Percentiles rank a stretch among this genome's conserved stretches.
These are phyloP conservation scores for Cryptococcus sp. DNA, from an alignment of 1,284 basidiomycete species.

Conservation along the genomic window DNA sequence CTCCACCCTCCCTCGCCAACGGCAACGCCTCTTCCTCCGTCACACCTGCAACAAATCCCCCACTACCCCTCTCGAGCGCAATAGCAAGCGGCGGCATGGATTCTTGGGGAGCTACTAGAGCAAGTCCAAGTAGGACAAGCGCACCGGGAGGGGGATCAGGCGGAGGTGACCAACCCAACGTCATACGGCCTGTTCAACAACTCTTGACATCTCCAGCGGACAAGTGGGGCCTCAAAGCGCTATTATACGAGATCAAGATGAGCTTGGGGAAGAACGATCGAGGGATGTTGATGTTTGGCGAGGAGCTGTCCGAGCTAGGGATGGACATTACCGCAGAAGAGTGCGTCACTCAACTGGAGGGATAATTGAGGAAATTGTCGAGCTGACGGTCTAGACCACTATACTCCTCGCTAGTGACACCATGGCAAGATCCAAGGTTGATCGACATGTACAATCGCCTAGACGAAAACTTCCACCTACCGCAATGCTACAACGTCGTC, in stretches of 20 bases:
- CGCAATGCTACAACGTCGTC: slow-evolving; percentile 89
- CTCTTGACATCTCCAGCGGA: slow-evolving; percentile 90
- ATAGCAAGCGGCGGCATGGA: slow-evolving; percentile 26
- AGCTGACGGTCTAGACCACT: slow-evolving; percentile 57
- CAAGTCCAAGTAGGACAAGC: slow-evolving; percentile 22
- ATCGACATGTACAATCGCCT: slow-evolving; percentile 32
- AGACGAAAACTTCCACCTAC: slow-evolving; percentile 65
- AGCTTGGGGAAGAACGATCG: slow-evolving; percentile 76
- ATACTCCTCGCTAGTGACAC: slow-evolving; percentile 91
- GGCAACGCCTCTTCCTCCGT: slow-evolving; percentile 26
- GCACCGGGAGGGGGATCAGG: slow-evolving; percentile 38
- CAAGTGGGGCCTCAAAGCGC: slow-evolving; percentile 84
- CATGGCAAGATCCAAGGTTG: slow-evolving; percentile 85
- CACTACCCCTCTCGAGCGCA: slow-evolving; percentile 18
- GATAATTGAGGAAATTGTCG: neutral
- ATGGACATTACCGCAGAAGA: slow-evolving; percentile 80
- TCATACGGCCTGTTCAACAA: slow-evolving; percentile 90
- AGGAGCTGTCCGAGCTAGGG: slow-evolving; percentile 87
- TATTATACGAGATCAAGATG: slow-evolving; percentile 81
- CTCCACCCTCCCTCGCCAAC: slow-evolving; percentile 22
- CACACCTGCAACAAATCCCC: slow-evolving; percentile 31
- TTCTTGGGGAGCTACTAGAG: slow-evolving; percentile 30
- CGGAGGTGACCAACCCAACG: slow-evolving; percentile 21
- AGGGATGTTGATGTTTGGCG: slow-evolving; percentile 79
- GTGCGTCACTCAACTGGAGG: slow-evolving; percentile 54